A percentile compares a stretch with the other conserved stretches of the same genome.
Conservation (phyloP, 2,329 filamentous ascomycete genomes). For the Trichoderma sp. region DNA sequence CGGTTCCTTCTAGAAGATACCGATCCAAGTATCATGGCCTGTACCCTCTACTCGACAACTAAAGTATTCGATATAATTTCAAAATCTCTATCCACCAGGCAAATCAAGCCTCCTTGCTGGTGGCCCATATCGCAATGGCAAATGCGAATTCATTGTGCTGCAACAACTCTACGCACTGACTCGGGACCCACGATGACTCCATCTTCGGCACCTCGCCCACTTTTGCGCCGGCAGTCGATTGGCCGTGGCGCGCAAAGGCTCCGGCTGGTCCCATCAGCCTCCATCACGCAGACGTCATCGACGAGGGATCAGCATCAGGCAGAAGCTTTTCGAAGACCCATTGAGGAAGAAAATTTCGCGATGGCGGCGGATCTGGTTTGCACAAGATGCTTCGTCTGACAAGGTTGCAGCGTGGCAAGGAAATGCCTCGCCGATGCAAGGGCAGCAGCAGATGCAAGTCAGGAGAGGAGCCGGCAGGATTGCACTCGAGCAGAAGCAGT, state of each 20-base stretch:
- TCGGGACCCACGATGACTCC: slow-evolving; percentile 20
- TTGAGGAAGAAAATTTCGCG: neutral
- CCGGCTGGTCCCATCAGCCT: slow-evolving; percentile 21
- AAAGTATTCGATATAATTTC: neutral
- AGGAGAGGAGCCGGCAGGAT: neutral
- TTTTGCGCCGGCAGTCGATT: slow-evolving; percentile 16
- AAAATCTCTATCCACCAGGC: neutral
- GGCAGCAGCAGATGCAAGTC: neutral
- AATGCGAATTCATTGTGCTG: neutral
- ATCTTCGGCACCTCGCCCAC: slow-evolving; percentile 5
- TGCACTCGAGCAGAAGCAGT: neutral
- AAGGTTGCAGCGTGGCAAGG: slow-evolving; percentile 1
- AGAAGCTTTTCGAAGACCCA: slow-evolving; percentile 26
- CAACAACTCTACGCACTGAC: neutral
- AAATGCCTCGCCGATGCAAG: slow-evolving; percentile 19
- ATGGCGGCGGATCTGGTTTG: neutral
- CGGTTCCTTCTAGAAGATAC: neutral
- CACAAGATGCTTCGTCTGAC: neutral
- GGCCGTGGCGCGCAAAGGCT: slow-evolving; percentile 5
- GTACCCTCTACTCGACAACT: neutral
- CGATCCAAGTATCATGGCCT: neutral
- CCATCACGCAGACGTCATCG: slow-evolving; percentile 27
- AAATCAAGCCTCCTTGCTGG: neutral
- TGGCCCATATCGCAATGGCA: neutral
- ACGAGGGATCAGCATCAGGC: slow-evolving; percentile 26